Evolutionary conservation across 106 monocot genomes (phyloP).

Genomic region (Posidonia australis): DNA sequence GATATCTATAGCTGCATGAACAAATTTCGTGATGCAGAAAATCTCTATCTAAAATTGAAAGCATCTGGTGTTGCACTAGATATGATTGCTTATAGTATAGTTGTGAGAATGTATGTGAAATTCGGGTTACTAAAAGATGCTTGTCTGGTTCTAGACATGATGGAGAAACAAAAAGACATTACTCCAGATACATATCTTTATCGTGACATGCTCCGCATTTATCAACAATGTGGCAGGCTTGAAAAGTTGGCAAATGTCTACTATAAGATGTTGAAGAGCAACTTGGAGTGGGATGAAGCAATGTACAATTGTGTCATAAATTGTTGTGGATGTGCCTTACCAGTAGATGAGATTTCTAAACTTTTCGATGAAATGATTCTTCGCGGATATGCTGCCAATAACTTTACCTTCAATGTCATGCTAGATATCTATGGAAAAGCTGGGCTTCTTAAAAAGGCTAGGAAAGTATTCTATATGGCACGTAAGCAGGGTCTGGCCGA

Average conservation of each 20-base stretch:
- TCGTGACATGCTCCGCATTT: conserved; percentile 81
- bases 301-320: conserved; percentile 92
- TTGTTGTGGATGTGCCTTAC: conserved; percentile 76
- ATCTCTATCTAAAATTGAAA: conserved; percentile 54
- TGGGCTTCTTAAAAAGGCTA: conserved; percentile 62
- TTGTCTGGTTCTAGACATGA: conserved; percentile 54
- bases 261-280: conserved; percentile 58
- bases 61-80: conserved; percentile 41
- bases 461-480: conserved; percentile 58
- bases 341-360: conserved; percentile 81
- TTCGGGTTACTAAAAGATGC: conserved; percentile 52
- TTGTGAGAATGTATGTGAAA: conserved; percentile 87
- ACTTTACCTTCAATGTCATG: conserved; percentile 76
- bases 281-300: conserved; percentile 55
- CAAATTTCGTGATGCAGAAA: conserved; percentile 62
- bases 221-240: conserved; percentile 56
- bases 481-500: conserved; percentile 58
- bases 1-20: conserved; percentile 53
- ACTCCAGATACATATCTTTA: conserved; percentile 74
- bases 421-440: conserved; percentile 76
- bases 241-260: conserved; percentile 61
- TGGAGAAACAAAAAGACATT: conserved; percentile 65
- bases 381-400: conserved; percentile 41
- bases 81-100: conserved; percentile 77
- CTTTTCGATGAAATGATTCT: conserved; percentile 81